Evolutionary conservation across 495 filamentous ascomycete genomes (phyloP).

Genomic region (Halenospora varia): DNA sequence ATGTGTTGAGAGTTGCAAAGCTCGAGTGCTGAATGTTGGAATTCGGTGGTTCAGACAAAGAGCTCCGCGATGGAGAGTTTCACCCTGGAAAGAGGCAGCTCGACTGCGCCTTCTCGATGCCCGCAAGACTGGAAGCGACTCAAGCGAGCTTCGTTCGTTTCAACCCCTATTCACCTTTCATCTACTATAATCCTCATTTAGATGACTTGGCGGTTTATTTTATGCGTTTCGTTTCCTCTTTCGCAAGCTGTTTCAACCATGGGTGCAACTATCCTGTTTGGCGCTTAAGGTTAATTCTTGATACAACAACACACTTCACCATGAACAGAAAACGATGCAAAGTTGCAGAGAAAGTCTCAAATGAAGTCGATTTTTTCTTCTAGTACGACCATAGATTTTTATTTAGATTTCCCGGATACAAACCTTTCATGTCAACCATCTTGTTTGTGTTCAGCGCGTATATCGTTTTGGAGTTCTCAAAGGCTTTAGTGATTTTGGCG

Average conservation of each 20-base stretch:
- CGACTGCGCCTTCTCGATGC: not conserved
- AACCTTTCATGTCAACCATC: too few species aligned
- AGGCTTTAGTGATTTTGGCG: too few species aligned
- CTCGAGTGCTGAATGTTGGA: not conserved
- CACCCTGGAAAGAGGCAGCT: not conserved
- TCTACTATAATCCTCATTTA: not conserved
- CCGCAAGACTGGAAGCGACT: not conserved
- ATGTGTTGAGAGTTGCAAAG: not conserved
- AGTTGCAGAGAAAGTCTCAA: too few species aligned
- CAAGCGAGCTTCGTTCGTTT: conserved; percentile 3
- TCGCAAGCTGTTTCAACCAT: not conserved
- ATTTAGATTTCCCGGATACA: too few species aligned
- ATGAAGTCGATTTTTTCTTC: too few species aligned
- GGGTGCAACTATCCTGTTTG: not conserved
- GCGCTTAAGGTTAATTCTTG: too few species aligned
- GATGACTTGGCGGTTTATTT: not conserved
- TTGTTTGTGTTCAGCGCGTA: too few species aligned
- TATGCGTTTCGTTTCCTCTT: not conserved
- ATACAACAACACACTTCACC: too few species aligned
- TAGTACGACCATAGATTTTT: too few species aligned
- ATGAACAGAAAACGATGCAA: too few species aligned
- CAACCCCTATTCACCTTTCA: not conserved
- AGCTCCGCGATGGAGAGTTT: not conserved
- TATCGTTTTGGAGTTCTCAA: too few species aligned
- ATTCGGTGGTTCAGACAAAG: not conserved